These are phyloP conservation scores for Bipolaris sorokiniana DNA, from an alignment of 2,329 filamentous ascomycete genomes.

Conservation along the genomic window DNA sequence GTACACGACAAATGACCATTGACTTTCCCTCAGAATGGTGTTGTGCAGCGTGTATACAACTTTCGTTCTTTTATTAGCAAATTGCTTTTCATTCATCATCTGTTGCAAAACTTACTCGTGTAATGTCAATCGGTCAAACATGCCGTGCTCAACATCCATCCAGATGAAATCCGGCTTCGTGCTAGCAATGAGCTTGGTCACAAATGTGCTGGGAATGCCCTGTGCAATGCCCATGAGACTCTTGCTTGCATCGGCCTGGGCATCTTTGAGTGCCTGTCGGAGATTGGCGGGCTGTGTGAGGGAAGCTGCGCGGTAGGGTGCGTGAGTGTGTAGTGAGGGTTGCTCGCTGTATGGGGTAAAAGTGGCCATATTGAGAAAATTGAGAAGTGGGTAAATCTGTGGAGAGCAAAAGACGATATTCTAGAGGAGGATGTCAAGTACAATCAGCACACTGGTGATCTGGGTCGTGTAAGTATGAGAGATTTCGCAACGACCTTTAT, in stretches of 20 bases:
- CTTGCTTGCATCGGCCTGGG: conserved; percentile 30
- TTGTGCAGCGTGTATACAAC: conserved; percentile 35
- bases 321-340: conserved; percentile 28
- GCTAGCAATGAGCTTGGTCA: conserved; percentile 36
- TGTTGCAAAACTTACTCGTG: conserved; percentile 27
- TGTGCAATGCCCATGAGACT: conserved; percentile 35
- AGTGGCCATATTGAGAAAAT: conserved; percentile 19
- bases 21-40: conserved; percentile 35
- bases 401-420: background rate
- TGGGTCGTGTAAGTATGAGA: background rate
- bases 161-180: conserved; percentile 38
- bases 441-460: background rate
- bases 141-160: conserved; percentile 38
- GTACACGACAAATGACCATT: conserved; percentile 32
- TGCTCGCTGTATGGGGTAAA: conserved; percentile 33
- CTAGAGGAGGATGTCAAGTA: background rate
- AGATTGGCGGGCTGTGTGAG: conserved; percentile 35
- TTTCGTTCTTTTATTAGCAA: conserved; percentile 7
- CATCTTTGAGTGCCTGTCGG: conserved; percentile 29
- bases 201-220: conserved; percentile 34
- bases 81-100: background rate
- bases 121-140: conserved; percentile 34
- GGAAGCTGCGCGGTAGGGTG: conserved; percentile 30
- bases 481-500: background rate
- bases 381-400: background rate